Evolutionary conservation across 2,329 filamentous ascomycete genomes (phyloP).

Genomic region (Aureobasidium sp.): DNA sequence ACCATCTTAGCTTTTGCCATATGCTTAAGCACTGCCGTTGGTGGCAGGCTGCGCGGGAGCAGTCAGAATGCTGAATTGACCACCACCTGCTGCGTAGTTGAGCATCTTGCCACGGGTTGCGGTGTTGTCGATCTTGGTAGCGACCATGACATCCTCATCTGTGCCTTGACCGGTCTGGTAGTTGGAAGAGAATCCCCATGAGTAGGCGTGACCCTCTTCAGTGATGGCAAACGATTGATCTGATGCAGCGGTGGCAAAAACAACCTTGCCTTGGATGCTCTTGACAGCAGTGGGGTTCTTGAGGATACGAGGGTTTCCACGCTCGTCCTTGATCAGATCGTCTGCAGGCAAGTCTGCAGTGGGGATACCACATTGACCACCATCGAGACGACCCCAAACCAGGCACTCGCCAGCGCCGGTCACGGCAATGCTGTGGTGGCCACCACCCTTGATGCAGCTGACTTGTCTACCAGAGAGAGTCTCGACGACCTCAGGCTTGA

Average conservation of each 20-base stretch:
- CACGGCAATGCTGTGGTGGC: slow-evolving; percentile 63
- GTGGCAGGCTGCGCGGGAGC: slow-evolving; percentile 17
- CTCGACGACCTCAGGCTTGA: slow-evolving; percentile 60
- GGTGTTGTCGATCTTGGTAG: slow-evolving; percentile 76
- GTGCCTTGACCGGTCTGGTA: slow-evolving; percentile 74
- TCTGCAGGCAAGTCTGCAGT: slow-evolving; percentile 48
- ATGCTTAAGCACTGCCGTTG: slow-evolving; percentile 13
- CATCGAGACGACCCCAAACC: slow-evolving; percentile 54
- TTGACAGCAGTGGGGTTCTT: slow-evolving; percentile 53
- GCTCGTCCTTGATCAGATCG: slow-evolving; percentile 55
- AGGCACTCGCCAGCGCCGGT: slow-evolving; percentile 48
- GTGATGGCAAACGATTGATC: slow-evolving; percentile 69
- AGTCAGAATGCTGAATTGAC: slow-evolving; percentile 61
- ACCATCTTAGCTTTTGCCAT: background rate
- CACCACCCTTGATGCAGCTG: slow-evolving; percentile 59
- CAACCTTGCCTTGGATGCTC: slow-evolving; percentile 40
- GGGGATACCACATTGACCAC: slow-evolving; percentile 43
- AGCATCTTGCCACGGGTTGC: slow-evolving; percentile 69
- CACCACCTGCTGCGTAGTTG: slow-evolving; percentile 73
- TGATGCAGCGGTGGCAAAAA: slow-evolving; percentile 44
- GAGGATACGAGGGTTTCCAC: slow-evolving; percentile 62
- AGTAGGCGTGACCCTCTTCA: slow-evolving; percentile 60
- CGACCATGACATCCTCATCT: slow-evolving; percentile 69
- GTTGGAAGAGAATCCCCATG: slow-evolving; percentile 73
- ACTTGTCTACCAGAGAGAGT: slow-evolving; percentile 58